These are phyloP conservation scores for Gracilaria domingensis DNA, from an alignment of 23 red algal species.

Conservation along the genomic window DNA sequence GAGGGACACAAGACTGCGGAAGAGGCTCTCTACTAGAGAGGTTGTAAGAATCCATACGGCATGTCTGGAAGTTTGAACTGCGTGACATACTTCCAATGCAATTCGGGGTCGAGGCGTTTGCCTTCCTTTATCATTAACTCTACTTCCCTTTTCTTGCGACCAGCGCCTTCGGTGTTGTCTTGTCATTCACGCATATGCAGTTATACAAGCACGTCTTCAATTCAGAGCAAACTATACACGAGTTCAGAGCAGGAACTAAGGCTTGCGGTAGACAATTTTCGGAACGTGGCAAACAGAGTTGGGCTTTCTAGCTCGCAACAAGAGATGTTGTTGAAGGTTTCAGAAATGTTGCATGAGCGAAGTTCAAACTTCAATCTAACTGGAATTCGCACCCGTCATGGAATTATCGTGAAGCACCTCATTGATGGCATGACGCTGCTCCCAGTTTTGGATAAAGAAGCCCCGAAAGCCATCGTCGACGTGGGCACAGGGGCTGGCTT, in stretches of 20 bases:
- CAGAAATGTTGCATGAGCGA: not conserved
- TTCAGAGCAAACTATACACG: not conserved
- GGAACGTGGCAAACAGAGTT: slow-evolving; percentile 14
- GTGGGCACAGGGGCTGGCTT: slow-evolving; percentile 89
- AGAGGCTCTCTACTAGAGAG: too few relatives aligned
- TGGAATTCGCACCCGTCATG: slow-evolving; percentile 75
- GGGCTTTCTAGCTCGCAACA: slow-evolving; percentile 11
- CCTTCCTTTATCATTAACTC: not conserved
- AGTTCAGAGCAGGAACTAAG: not conserved
- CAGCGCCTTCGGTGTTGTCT: not conserved
- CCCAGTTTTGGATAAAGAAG: slow-evolving; percentile 59
- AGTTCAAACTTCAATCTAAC: slow-evolving; percentile 80
- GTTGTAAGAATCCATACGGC: too few relatives aligned
- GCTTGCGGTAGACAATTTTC: not conserved
- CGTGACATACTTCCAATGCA: not conserved
- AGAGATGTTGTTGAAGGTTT: not conserved
- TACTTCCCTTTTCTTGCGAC: not conserved
- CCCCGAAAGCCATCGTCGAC: slow-evolving; percentile 70
- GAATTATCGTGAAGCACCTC: slow-evolving; percentile 69
- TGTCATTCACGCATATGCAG: not conserved
- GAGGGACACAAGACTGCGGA: too few relatives aligned
- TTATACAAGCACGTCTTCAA: not conserved
- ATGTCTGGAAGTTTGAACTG: not conserved
- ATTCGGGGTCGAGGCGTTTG: not conserved
- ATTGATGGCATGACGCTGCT: slow-evolving; percentile 75